Conservation (phyloP, 805 yeast genomes). For the Yarrowia divulgata region DNA sequence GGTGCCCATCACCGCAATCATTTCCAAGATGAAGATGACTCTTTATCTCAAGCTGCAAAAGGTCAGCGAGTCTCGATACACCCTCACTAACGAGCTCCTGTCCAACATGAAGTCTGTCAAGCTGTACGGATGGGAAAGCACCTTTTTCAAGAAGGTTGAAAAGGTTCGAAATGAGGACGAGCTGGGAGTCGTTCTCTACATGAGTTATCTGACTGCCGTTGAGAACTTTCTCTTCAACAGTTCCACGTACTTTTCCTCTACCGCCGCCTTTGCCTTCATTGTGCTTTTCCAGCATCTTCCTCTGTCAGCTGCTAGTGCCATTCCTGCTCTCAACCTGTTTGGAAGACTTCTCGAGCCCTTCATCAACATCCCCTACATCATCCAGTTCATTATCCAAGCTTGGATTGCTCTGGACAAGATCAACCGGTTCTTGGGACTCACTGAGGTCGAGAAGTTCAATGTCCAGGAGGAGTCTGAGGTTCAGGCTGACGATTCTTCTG, state of each 20-base stretch:
- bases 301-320: slow-evolving; percentile 81
- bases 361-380: slow-evolving; percentile 69
- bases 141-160: slow-evolving; percentile 75
- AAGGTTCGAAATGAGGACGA: slow-evolving; percentile 89
- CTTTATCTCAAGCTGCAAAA: slow-evolving; percentile 71
- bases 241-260: slow-evolving; percentile 88
- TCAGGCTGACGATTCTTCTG: slow-evolving; percentile 41
- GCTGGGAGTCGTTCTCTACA: slow-evolving; percentile 72
- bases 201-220: slow-evolving; percentile 76
- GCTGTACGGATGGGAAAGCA: slow-evolving; percentile 94
- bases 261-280: slow-evolving; percentile 86
- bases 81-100: slow-evolving; percentile 83
- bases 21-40: slow-evolving; percentile 60
- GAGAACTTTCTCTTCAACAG: slow-evolving; percentile 77
- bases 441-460: slow-evolving; percentile 49
- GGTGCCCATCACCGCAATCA: slow-evolving; percentile 77
- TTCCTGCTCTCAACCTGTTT: slow-evolving; percentile 74
- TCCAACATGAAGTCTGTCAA: slow-evolving; percentile 90
- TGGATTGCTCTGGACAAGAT: slow-evolving; percentile 90
- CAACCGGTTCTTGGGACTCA: slow-evolving; percentile 67
- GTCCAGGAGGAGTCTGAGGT: slow-evolving; percentile 48
- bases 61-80: slow-evolving; percentile 88
- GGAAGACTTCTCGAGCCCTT: slow-evolving; percentile 71
- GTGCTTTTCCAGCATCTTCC: slow-evolving; percentile 68
- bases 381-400: slow-evolving; percentile 81